Evolutionary conservation across 2,329 filamentous ascomycete genomes (phyloP), one percentile per base, ranked within the genome.

Genomic region (Teratosphaeriaceae sp.): DNA sequence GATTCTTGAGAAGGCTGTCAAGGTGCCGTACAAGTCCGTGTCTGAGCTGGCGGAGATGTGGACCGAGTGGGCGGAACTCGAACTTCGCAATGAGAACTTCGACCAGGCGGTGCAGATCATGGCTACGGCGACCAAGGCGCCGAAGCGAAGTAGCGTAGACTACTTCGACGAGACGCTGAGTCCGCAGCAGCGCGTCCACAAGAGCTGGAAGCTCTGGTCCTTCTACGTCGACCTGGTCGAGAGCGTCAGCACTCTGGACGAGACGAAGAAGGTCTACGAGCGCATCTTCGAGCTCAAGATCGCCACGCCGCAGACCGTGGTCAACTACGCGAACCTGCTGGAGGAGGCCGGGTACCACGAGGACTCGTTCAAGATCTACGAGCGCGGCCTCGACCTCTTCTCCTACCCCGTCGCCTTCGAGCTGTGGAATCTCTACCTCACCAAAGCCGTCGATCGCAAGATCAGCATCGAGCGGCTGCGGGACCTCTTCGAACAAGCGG

Each of bases 61-160:
- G 92, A 94, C 94, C 51, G 88, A 95, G 67, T 98, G 92, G 90
- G 90, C 94, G 1, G 90, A 98, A 66, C 88, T 98, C 85, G 92
- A 98, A 64, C 74, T 98, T 38, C 84, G 92, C 37, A 88, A 88
- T 58, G 89, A 97, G 58, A 94, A 97, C 60, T 96, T 97, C 52
- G 89, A 97, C 61, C 84, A 86, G 57, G 92, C 94, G 2, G 84
- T 96, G 49, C 84, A 84, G 48, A 90, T 98, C 61, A 96, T 98
- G 89, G 86, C 87, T 30, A 97, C 95, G 65, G 92, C 92, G 15
- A 90, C 92, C 4, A 89, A 95, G 64, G 87, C 92, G n/a, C 89
- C 92, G 0, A 97, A 97, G 66, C 75, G 88, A 52, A 96, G 90
- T n/a, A 94, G 82, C 2, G 88, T 98, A n/a, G 92, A 98, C 69